Conservation (phyloP, 179 eudicot species). For the Silene coronaria region DNA sequence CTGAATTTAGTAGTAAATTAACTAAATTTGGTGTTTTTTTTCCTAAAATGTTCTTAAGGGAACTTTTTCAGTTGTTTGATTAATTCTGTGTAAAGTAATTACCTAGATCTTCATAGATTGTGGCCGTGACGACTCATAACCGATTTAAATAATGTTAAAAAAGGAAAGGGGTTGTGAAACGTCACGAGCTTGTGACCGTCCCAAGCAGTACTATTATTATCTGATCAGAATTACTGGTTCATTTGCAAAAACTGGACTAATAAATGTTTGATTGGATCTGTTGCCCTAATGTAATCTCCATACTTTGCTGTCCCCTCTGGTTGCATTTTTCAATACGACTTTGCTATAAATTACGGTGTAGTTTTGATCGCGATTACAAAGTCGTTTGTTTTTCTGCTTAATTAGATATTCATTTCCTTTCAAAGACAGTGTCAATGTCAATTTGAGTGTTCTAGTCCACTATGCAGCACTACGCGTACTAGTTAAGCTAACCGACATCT, state of each 20-base stretch:
- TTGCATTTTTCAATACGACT: not conserved
- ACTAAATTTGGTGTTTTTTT: slow-evolving; percentile 12
- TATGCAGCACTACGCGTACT: not conserved
- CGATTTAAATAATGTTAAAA: no score
- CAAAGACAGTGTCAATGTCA: no score
- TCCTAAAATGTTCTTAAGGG: no score
- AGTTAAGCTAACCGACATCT: not conserved
- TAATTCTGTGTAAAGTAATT: slow-evolving; percentile 8
- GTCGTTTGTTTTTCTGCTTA: no score
- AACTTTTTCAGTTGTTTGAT: not conserved
- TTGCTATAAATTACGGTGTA: not conserved
- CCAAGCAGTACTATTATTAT: not conserved
- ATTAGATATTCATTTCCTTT: no score
- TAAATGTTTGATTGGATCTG: slow-evolving; percentile 25
- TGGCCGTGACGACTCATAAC: no score
- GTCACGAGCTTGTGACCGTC: no score
- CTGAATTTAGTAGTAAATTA: slow-evolving; percentile 1
- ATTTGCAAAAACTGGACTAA: slow-evolving; percentile 14
- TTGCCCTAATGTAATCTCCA: slow-evolving; percentile 5
- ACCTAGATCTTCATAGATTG: slow-evolving; percentile 17
- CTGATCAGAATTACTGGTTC: slow-evolving; percentile 10
- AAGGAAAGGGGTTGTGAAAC: no score
- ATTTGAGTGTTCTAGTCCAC: no score
- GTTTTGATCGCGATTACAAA: not conserved
- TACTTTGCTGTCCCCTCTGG: slow-evolving; percentile 11